phyloP scores from a whole-genome alignment of 768 basidiomycete species.

The Trametes cinnabarina region DNA sequence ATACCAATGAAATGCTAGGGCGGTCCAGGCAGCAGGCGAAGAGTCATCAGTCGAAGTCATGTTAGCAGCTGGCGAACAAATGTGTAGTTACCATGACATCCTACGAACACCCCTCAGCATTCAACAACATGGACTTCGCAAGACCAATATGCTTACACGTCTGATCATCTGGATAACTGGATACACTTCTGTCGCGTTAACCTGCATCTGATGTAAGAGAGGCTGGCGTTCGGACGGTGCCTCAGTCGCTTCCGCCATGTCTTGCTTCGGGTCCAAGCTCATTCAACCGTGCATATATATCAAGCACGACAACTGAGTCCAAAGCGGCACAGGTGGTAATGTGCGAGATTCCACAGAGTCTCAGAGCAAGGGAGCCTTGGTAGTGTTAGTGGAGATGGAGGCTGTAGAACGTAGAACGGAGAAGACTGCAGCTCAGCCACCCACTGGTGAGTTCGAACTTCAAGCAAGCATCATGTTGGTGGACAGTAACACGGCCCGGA shows the following conservation, averaged over 20 bases:
- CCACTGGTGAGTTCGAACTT: no score
- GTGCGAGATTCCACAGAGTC: no score
- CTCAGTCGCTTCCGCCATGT: conserved; percentile 14
- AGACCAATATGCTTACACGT: conserved; percentile 42
- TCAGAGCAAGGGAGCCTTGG: no score
- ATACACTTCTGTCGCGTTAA: conserved; percentile 64
- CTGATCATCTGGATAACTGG: conserved; percentile 81
- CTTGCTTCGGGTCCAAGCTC: conserved; percentile 2
- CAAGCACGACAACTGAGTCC: not conserved
- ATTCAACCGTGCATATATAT: conserved; percentile 1
- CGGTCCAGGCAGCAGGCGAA: not conserved
- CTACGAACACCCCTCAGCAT: conserved; percentile 34
- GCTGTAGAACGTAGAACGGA: not conserved
- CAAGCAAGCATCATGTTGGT: no score
- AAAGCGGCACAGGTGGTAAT: no score
- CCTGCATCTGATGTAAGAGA: conserved; percentile 48
- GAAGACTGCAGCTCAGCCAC: conserved; percentile 2
- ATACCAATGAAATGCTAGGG: conserved; percentile 77
- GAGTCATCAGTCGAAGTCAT: not conserved
- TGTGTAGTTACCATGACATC: conserved; percentile 54
- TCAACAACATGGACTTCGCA: not conserved
- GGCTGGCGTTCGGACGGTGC: conserved; percentile 35
- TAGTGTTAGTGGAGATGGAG: not conserved
- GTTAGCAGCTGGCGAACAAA: not conserved
- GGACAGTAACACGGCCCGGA: no score